Percentiles rank a stretch among this genome's conserved stretches.
phyloP scores from a whole-genome alignment of 306 rosid genomes.

The Glycine latifolia region DNA sequence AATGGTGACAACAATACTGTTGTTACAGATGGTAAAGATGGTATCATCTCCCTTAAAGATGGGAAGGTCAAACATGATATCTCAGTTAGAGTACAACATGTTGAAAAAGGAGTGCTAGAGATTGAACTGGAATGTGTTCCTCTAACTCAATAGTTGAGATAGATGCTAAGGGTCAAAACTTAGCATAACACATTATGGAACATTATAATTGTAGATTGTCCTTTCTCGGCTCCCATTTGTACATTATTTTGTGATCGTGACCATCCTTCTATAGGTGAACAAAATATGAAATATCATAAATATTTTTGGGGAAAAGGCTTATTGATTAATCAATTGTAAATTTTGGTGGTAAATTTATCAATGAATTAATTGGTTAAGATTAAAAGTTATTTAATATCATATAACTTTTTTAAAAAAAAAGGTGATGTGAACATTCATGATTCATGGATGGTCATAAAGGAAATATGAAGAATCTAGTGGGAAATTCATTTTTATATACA shows the following conservation, averaged over 20 bases:
- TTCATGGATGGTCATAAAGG: too few relatives aligned
- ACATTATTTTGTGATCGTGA: conserved; percentile 37
- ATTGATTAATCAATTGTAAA: not conserved
- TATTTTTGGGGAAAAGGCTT: conserved; percentile 26
- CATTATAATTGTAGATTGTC: conserved; percentile 12
- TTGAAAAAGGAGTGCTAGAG: conserved; percentile 87
- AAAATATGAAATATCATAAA: not conserved
- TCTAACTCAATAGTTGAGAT: conserved; percentile 72
- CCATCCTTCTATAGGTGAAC: conserved; percentile 35
- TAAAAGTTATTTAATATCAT: too few relatives aligned
- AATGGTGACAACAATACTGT: conserved; percentile 62
- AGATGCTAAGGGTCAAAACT: not conserved
- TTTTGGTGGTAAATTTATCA: too few relatives aligned
- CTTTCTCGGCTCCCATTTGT: conserved; percentile 26
- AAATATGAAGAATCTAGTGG: too few relatives aligned
- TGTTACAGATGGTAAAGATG: conserved; percentile 76
- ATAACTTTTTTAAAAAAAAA: too few relatives aligned
- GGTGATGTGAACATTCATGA: too few relatives aligned
- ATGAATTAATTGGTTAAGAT: too few relatives aligned
- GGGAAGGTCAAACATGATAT: conserved; percentile 79
- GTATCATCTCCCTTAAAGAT: conserved; percentile 69
- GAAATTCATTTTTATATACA: too few relatives aligned
- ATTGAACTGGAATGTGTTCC: conserved; percentile 93
- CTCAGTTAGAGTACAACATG: conserved; percentile 74
- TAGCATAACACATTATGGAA: conserved; percentile 21